Base-by-base conservation (phyloP, 371 early-diverging fungal genomes). In the Haplosporangium sp. region DNA sequence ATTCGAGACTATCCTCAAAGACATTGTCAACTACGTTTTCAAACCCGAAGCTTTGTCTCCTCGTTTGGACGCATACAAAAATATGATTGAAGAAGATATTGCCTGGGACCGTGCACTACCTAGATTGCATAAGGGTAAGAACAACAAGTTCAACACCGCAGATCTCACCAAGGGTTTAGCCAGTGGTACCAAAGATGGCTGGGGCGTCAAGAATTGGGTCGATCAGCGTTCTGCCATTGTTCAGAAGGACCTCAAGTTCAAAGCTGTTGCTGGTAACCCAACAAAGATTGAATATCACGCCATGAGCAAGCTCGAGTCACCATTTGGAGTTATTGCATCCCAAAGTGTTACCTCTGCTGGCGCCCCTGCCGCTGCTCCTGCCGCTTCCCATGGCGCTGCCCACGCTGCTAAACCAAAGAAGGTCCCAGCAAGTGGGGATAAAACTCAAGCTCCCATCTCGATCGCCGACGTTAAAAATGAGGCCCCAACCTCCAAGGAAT, bases 21-120 rank as follows among this genome's bases (percentile, higher is more conserved):
- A 87, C 8, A 76, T 84, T 39, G 81, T 87, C 65, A 87, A 84
- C 64, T 82, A 85, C 15, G 85, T 87, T 67, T 89, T 87, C 75
- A 89, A 89, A 63, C 86, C 88, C 39, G 75, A 84, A 3, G 84
- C 85, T 17, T 55, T 89, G 38, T 61, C 73, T 3, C 86, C 89
- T 10, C 84, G 87, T 13, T 61, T 89, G n/a, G 69, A 85, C 17
- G 89, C 83, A 5, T 88, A 88, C 85, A 77, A 70, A 27, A 57
- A 73, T 8, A 86, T 89, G 88, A 79, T 89, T 61, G 40, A 69
- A 19, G 85, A 88, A 66, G 89, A 89, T 61, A 78, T 89, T 60
- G 83, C 77, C 27, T 89, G 89, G 89, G 86, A 87, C 61, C 83
- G 85, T 39, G 45, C 67, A 17, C 77, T 84, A 15, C 70, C 77